Evolutionary conservation across 768 basidiomycete species (phyloP).

Genomic region (Termitomyces sp.): DNA sequence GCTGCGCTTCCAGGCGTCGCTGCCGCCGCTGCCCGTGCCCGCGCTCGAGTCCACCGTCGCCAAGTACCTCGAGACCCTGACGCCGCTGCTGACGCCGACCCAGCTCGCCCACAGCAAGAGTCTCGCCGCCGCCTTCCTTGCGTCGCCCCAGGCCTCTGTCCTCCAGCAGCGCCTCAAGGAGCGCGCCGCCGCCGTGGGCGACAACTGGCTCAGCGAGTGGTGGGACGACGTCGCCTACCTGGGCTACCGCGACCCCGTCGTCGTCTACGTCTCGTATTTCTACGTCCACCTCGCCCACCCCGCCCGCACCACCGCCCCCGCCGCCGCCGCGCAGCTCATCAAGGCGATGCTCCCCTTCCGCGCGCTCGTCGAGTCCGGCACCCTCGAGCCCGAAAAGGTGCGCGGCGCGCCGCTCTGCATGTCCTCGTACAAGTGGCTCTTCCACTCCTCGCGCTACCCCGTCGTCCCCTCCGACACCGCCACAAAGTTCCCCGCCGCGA

Average conservation of each 20-base stretch:
- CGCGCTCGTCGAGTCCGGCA: constrained; percentile 70
- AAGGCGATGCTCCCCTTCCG: constrained; percentile 86
- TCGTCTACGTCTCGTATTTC: constrained; percentile 93
- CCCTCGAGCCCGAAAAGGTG: constrained; percentile 85
- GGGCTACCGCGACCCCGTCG: constrained; percentile 85
- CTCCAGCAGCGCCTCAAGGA: constrained; percentile 77
- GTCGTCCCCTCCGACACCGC: constrained; percentile 79
- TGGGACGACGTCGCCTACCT: constrained; percentile 95
- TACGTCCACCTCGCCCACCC: constrained; percentile 80
- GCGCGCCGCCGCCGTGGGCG: constrained; percentile 57
- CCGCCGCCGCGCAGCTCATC: constrained; percentile 71
- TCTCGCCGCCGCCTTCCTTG: constrained; percentile 62
- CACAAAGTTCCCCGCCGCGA: constrained; percentile 65
- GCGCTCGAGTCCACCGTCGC: constrained; percentile 56
- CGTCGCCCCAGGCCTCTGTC: constrained; percentile 59
- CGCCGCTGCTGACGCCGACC: constrained; percentile 56
- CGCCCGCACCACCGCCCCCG: constrained; percentile 46
- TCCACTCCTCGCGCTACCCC: constrained; percentile 92
- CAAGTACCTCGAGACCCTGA: constrained; percentile 86
- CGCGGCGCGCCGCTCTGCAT: constrained; percentile 78
- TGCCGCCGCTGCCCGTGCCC: neutral
- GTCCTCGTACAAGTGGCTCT: constrained; percentile 96
- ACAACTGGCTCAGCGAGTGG: constrained; percentile 95
- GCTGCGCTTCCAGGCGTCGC: neutral
- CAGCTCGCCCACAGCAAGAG: constrained; percentile 56